Evolutionary conservation across 768 basidiomycete genomes (phyloP), one percentile per base, ranked within the genome.

Genomic region (Russula ochroleuca): DNA sequence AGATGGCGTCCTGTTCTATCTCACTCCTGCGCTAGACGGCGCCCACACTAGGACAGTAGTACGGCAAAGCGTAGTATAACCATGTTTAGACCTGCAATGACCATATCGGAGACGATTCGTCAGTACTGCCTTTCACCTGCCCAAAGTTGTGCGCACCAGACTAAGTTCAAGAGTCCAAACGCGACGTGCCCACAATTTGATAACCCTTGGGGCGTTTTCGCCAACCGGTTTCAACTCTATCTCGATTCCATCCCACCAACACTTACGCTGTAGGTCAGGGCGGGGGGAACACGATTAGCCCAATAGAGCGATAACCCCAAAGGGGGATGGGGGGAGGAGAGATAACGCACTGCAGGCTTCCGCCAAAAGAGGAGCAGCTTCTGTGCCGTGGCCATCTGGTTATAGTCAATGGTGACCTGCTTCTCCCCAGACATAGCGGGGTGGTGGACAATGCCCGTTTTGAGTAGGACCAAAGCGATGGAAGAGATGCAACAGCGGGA

Each of bases 241-340:
- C 68, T 96, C 94, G 43, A 94, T 80, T 13, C 96, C 96, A 70
- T 99, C 97, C 97, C 97, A 99, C 97, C 97, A 99, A 76, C 96
- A 98, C 78, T 99, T 98, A 47, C 97, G 82, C 95, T 98, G 68
- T 15, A 37, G n/a, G 47, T 25, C 9, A 53, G n/a, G 40, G 54
- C 21, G 41, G n/a, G 8, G 23, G 52, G 11, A n/a, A 59, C 33
- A n/a, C 14, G 59, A 38, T 35, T 57, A 41, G 31, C 40, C 52
- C n/a, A 62, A 65, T 21, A 54, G 66, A 48, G 48, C 58, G 25
- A 65, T 49, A 31, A 55, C 55, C 43, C 52, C 23, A 10, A 56
- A 15, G 10, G 48, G 31, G 55, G n/a, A 61, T 17, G 62, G 59
- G 49, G 10, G 10, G 19, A 62, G 21, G 62, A 57, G 45, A 21